Evolutionary conservation across 805 yeast genomes (phyloP), one percentile per base, ranked within the genome.

Genomic region (Ogataea neopini): DNA sequence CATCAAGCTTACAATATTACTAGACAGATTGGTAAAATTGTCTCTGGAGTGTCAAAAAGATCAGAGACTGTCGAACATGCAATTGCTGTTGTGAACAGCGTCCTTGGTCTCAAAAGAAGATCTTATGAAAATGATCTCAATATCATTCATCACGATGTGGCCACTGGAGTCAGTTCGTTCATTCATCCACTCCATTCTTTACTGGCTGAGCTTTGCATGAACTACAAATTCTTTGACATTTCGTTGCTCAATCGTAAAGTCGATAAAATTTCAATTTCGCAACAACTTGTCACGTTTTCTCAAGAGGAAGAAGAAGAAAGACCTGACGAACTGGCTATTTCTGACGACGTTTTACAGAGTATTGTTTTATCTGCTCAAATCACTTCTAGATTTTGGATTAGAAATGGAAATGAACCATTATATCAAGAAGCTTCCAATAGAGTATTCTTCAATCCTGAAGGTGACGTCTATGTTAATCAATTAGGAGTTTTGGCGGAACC

Each of bases 301-400:
- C 45, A 44, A 0, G 36, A 58, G 0, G 36, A 58, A 10, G 23
- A 28, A 3, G 53, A 45, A 4, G 47, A 48, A 8, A 8, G 28
- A 2, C 45, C 60, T 9, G 79, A 77, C 40, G 73, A 77, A 49
- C 54, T 76, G 44, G 62, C 62, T 3, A 70, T 82, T 14, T 72
- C 86, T 0, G 89, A 84, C 61, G 70, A 75, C 43, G 74, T 85
- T 0, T 61, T 86, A 41, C 73, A 86, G 60, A 75, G 84, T 13
- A 68, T 82, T 26, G 89, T 83, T 1, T 67, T 84, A 25, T 74
- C 78, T 15, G 67, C 83, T 3, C 92, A 86, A 57, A 77, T 84
- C 2, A 75, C 75, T 28, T 68, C 77, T 1, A 86, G 86, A 1
- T 80, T 78, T 51, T 86, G 94, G 94, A 76, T 86, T 2, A 75